phyloP scores from a whole-genome alignment of 306 rosid genomes.

The Corylus avellana region DNA sequence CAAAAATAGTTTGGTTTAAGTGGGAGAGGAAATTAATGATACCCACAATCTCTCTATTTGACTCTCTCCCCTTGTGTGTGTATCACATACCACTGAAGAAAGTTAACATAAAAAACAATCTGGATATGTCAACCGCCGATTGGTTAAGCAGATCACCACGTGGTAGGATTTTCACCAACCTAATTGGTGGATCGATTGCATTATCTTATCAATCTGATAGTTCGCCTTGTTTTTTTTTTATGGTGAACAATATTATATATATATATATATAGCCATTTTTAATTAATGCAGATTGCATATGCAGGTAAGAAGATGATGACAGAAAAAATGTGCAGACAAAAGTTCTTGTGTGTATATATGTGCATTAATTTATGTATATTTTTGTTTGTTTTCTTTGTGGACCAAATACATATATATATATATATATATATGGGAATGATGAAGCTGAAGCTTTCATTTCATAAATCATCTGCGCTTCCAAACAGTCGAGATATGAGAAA shows the following conservation, averaged over 20 bases:
- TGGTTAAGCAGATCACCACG: not conserved
- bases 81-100: not conserved
- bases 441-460: not conserved
- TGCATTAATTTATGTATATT: no score
- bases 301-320: not conserved
- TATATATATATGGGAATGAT: not conserved
- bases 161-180: conserved; percentile 9
- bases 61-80: no score
- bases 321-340: not conserved
- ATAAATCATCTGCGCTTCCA: not conserved
- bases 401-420: not conserved
- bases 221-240: no score
- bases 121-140: not conserved
- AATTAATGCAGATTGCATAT: not conserved
- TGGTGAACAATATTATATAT: no score
- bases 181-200: not conserved
- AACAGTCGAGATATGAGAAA: not conserved
- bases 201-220: not conserved
- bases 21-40: not conserved
- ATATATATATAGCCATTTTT: no score
- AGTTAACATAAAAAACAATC: not conserved
- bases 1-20: not conserved
- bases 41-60: not conserved
- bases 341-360: no score
- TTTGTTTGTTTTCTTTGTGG: not conserved